Evolutionary conservation across 495 filamentous ascomycete genomes (phyloP), one percentile per base, ranked within the genome.

Genomic region (Aspergillus cavernicola): DNA sequence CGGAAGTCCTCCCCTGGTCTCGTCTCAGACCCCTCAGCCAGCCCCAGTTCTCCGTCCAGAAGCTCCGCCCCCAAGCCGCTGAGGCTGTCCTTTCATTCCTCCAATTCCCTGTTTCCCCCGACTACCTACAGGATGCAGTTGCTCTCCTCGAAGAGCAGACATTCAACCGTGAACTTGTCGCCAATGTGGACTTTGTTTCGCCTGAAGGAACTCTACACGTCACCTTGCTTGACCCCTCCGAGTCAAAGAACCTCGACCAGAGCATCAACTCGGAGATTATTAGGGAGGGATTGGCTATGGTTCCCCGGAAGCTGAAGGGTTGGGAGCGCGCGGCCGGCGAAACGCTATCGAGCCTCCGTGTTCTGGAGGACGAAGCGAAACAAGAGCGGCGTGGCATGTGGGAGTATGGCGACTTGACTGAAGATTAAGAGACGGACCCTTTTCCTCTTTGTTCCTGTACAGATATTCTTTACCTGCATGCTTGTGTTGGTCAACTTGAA

Each of bases 371-470:
- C 13, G 77, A 84, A 69, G 93, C 95, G 3, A 93, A 89, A 78
- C 67, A 77, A 8, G 82, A 82, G 55, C 81, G 88, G 51, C 76
- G 82, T 48, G 95, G 95, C 38, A 92, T 96, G 77, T 97, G 91
- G 91, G 92, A 97, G 77, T 97, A 97, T 73, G 95, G 95, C 52
- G 95, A 97, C 70, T 74, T 95, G 66, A 91, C 86, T 13, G 90
- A 92, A 73, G 91, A 96, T 69, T 89, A 84, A 63, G 20, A 12
- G 35, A 12, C 26, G 43, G 24, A 9, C 15, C 18, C 24, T n/a
- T 28, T 43, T 29, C 31, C 10, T 23, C n/a, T 23, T 45, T 40
- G 16, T 54, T 54, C 23, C 42, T 54, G 52, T 54, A 54, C 52
- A 54, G 35, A 47, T 46, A 54, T 47, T 47, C n/a, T 18, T 47